A percentile compares a stretch with the other conserved stretches of the same genome.
Conservation (phyloP, 2,329 filamentous ascomycete genomes). For the Cercospora berteroae region DNA sequence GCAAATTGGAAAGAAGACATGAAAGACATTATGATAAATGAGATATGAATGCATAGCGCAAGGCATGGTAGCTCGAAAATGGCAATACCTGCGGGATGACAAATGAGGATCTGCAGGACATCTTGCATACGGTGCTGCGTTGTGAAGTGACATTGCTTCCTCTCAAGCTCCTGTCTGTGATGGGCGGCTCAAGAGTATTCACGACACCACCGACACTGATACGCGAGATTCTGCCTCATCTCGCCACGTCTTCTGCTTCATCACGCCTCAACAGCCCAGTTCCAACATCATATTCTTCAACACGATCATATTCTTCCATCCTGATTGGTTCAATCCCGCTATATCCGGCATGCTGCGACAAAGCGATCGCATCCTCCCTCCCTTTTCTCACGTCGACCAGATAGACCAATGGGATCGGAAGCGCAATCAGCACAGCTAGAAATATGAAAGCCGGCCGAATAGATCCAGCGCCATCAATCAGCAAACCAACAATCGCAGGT, state of each 20-base stretch:
- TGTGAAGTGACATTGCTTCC: no score
- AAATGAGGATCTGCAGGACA: no score
- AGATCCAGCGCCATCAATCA: constrained; percentile 64
- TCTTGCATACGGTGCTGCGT: no score
- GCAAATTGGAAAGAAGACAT: neutral
- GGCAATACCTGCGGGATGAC: neutral
- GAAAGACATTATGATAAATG: neutral
- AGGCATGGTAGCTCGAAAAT: neutral
- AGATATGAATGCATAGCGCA: neutral
- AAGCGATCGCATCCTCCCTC: constrained; percentile 35
- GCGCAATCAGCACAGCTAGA: constrained; percentile 70
- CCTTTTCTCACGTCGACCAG: constrained; percentile 70
- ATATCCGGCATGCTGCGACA: constrained; percentile 16
- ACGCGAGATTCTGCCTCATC: neutral
- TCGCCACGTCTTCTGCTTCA: neutral
- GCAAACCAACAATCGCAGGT: constrained; percentile 81
- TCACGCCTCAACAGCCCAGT: neutral
- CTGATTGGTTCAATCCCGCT: neutral
- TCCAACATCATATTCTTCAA: constrained; percentile 5
- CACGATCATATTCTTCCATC: constrained; percentile 23
- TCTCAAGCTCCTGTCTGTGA: neutral
- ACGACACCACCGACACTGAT: no score
- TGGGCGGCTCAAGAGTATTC: no score
- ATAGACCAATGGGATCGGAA: constrained; percentile 77
- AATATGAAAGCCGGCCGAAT: constrained; percentile 72